Conservation (phyloP, 78 protist genomes). For the Speleostelium caveatum region DNA sequence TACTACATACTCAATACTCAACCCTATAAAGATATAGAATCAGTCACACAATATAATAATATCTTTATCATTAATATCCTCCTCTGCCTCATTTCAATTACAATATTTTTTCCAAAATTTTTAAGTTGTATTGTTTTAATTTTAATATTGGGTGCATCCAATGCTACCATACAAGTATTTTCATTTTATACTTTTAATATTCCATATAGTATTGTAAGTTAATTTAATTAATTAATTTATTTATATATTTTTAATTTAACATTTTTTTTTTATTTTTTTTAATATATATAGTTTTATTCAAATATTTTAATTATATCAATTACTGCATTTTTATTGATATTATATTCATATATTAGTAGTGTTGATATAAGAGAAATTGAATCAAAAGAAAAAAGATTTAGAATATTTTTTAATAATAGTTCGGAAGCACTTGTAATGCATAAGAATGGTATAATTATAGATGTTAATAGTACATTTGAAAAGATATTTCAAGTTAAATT, state of each 20-base stretch:
- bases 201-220: constrained; percentile 19
- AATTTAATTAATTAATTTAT: background rate
- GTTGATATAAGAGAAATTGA: constrained; percentile 33
- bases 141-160: background rate
- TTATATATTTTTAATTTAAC: background rate
- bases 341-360: constrained; percentile 14
- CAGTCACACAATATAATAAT: background rate
- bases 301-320: constrained; percentile 30
- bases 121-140: background rate
- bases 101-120: constrained; percentile 43
- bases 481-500: constrained; percentile 51
- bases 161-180: constrained; percentile 5
- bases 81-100: background rate
- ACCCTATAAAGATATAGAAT: too few relatives aligned
- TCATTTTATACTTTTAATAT: constrained; percentile 6
- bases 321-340: constrained; percentile 27
- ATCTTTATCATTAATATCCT: constrained; percentile 6
- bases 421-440: constrained; percentile 55
- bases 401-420: constrained; percentile 50
- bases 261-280: background rate
- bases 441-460: constrained; percentile 44
- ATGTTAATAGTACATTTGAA: constrained; percentile 68
- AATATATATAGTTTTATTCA: constrained; percentile 15
- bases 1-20: background rate
- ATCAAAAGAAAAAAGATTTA: constrained; percentile 42